Conservation (phyloP, 108 stramenopile genomes). For the Cyclotella choctawhatcheeana region DNA sequence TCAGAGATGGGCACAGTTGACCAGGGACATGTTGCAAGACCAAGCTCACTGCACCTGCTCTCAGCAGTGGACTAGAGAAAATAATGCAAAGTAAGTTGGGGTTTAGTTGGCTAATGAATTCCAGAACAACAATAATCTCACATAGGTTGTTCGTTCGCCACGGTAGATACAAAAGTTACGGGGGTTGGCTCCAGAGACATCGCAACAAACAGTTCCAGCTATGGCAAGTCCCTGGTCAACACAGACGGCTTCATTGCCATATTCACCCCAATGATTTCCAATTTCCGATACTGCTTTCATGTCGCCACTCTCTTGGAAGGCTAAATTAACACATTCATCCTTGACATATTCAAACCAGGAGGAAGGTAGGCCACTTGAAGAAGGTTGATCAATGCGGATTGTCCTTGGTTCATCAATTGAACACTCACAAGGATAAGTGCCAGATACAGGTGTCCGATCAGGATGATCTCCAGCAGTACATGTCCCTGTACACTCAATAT, state of each 20-base stretch:
- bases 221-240: conserved; percentile 35
- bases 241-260: conserved; percentile 42
- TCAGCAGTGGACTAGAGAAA: conserved; percentile 23
- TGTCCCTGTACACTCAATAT: conserved; percentile 27
- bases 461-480: conserved; percentile 14
- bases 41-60: conserved; percentile 33
- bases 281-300: conserved; percentile 38
- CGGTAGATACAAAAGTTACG: conserved; percentile 33
- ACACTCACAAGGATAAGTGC: conserved; percentile 32
- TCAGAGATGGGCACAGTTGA: conserved; percentile 13
- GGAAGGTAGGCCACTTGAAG: conserved; percentile 13
- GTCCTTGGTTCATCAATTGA: conserved; percentile 32
- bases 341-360: conserved; percentile 46
- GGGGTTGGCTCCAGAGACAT: conserved; percentile 15
- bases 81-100: too few species aligned
- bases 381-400: conserved; percentile 39
- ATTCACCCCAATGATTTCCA: conserved; percentile 6
- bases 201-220: conserved; percentile 42
- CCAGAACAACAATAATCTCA: too few species aligned
- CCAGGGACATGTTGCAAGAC: conserved; percentile 40
- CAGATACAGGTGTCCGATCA: conserved; percentile 17
- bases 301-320: conserved; percentile 24
- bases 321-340: conserved; percentile 40
- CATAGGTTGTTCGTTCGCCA: conserved; percentile 32
- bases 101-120: too few species aligned